A percentile compares a stretch with the other conserved stretches of the same genome.
Evolutionary conservation across 495 filamentous ascomycete genomes (phyloP).

Genomic region (Penicillium bialowiezense): DNA sequence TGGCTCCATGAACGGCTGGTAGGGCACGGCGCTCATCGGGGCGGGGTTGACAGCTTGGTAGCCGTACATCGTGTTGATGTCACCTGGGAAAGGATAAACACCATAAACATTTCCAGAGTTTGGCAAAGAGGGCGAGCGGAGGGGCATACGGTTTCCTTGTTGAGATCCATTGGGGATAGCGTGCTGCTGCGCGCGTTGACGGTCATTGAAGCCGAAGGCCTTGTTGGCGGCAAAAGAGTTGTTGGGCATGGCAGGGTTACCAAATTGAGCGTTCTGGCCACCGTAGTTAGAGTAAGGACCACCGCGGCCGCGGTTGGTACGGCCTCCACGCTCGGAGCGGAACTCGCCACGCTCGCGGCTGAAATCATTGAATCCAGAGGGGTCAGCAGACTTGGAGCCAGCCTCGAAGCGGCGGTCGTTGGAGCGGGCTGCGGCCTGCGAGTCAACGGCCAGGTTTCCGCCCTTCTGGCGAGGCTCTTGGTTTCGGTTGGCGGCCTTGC

Average conservation of each 20-base stretch:
- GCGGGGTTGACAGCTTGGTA: slow-evolving; percentile 53
- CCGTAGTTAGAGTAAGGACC: slow-evolving; percentile 36
- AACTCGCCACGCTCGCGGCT: slow-evolving; percentile 46
- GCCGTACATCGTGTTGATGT: slow-evolving; percentile 46
- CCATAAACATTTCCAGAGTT: slow-evolving; percentile 37
- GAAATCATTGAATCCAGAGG: slow-evolving; percentile 36
- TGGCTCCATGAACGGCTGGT: slow-evolving; percentile 56
- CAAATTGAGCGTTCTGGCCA: slow-evolving; percentile 45
- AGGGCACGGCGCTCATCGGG: slow-evolving; percentile 63
- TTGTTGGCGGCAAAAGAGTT: slow-evolving; percentile 39
- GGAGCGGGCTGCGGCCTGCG: slow-evolving; percentile 30
- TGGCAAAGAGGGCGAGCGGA: slow-evolving; percentile 50
- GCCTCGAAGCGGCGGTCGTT: slow-evolving; percentile 39
- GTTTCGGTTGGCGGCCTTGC: slow-evolving; percentile 34
- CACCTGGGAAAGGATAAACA: slow-evolving; percentile 35
- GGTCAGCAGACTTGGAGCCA: slow-evolving; percentile 39
- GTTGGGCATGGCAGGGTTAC: slow-evolving; percentile 45
- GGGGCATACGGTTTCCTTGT: slow-evolving; percentile 37
- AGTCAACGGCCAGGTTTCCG: slow-evolving; percentile 33
- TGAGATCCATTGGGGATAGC: slow-evolving; percentile 34
- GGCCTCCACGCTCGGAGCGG: slow-evolving; percentile 49
- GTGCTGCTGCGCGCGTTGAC: slow-evolving; percentile 38
- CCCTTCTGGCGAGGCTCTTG: slow-evolving; percentile 33
- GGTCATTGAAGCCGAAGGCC: slow-evolving; percentile 39
- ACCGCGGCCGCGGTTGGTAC: slow-evolving; percentile 55